Percentiles rank a stretch among this genome's conserved stretches.
These are phyloP conservation scores for Rhododendron henanense DNA, from an alignment of 148 eudicot species.

Conservation along the genomic window DNA sequence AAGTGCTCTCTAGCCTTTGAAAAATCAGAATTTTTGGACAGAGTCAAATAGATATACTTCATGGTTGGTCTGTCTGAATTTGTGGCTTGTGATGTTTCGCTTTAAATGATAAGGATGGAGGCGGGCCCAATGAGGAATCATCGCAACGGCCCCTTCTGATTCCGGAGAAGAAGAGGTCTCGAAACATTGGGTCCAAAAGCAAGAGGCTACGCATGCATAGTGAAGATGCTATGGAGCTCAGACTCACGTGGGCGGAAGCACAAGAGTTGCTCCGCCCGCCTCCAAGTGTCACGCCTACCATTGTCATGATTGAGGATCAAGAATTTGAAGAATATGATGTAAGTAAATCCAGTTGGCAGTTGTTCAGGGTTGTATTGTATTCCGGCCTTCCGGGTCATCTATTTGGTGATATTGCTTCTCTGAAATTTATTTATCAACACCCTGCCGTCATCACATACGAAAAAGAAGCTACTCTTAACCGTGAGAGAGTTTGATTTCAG, in stretches of 20 bases:
- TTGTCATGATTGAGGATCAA: conserved; percentile 59
- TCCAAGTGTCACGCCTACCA: conserved; percentile 51
- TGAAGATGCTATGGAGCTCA: conserved; percentile 81
- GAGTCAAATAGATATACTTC: conserved; percentile 17
- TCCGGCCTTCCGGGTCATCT: neutral
- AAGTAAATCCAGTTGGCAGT: conserved; percentile 18
- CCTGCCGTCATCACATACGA: neutral
- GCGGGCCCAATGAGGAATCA: conserved; percentile 42
- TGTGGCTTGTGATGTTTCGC: conserved; percentile 22
- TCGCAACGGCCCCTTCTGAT: conserved; percentile 31
- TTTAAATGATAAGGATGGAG: conserved; percentile 45
- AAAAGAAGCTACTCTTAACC: neutral
- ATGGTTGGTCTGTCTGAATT: conserved; percentile 20
- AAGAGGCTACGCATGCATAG: conserved; percentile 70
- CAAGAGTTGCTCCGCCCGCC: conserved; percentile 82
- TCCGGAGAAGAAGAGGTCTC: conserved; percentile 61
- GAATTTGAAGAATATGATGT: conserved; percentile 91
- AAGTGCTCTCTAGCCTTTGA: conserved; percentile 26
- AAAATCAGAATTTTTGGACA: conserved; percentile 13
- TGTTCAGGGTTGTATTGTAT: neutral
- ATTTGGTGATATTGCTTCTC: neutral
- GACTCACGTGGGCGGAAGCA: conserved; percentile 82
- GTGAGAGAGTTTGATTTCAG: neutral
- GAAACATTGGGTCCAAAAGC: conserved; percentile 66
- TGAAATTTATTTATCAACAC: neutral